Conservation (phyloP, 1,284 basidiomycete genomes). For the Testicularia cyperi region DNA sequence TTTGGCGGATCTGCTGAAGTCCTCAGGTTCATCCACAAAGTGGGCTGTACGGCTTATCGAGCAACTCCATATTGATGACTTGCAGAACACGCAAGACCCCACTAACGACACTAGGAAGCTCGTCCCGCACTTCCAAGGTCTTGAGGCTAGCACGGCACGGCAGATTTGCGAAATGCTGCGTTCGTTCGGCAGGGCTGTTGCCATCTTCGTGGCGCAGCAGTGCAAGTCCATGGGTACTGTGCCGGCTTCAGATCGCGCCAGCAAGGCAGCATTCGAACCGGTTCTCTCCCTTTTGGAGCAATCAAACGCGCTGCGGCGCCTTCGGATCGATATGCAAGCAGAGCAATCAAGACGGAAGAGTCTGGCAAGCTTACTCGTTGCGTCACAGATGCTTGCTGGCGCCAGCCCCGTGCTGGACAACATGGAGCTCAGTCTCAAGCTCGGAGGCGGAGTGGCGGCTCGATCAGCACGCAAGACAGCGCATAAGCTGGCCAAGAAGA, state of each 20-base stretch:
- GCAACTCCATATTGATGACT: not conserved
- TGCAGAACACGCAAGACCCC: not conserved
- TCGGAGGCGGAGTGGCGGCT: conserved; percentile 7
- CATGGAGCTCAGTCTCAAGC: conserved; percentile 5
- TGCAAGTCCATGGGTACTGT: too few relatives aligned
- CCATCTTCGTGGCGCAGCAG: not conserved
- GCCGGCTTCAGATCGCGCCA: too few relatives aligned
- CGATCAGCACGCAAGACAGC: conserved; percentile 32
- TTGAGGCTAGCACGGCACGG: not conserved
- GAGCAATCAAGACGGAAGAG: not conserved
- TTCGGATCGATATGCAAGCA: not conserved
- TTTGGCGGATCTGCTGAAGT: not conserved
- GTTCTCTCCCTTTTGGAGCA: not conserved
- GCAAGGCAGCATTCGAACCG: not conserved
- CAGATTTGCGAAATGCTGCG: not conserved
- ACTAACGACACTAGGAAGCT: not conserved
- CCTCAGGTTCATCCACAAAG: not conserved
- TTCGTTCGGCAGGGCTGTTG: not conserved
- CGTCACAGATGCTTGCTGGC: conserved; percentile 34
- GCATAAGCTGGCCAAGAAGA: conserved; percentile 31
- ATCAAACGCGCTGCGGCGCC: not conserved
- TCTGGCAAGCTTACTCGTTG: conserved; percentile 22
- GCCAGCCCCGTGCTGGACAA: conserved; percentile 26
- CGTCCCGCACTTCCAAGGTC: not conserved
- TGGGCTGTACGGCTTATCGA: not conserved